Percentiles rank a stretch among this genome's conserved stretches.
Conservation (phyloP, 352 stramenopile genomes). For the Globisporangium irregulare region DNA sequence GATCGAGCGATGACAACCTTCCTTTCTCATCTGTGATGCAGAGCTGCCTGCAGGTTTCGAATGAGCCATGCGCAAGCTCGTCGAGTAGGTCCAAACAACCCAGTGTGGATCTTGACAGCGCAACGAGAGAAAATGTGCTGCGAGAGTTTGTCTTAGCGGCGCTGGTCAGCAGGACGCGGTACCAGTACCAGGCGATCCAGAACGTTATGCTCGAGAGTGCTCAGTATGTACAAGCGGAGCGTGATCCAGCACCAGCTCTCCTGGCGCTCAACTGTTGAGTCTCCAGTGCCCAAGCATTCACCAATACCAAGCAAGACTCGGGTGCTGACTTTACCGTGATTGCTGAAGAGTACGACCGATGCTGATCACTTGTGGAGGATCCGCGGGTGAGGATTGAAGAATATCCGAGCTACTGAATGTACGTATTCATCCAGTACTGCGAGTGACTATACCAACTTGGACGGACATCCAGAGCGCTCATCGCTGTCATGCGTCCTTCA, state of each 20-base stretch:
- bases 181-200: constrained; percentile 4
- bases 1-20: not conserved
- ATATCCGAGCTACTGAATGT: not conserved
- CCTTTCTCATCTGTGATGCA: constrained; percentile 1
- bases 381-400: not conserved
- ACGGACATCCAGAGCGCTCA: not conserved
- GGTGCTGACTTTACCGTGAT: too few relatives aligned
- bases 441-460: not conserved
- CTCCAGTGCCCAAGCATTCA: not conserved
- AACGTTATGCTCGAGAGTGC: not conserved
- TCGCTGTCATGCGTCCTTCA: not conserved
- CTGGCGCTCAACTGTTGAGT: not conserved
- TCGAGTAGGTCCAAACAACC: not conserved
- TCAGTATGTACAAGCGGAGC: not conserved
- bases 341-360: too few relatives aligned
- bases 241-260: not conserved
- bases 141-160: constrained; percentile 1
- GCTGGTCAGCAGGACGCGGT: not conserved
- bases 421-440: not conserved
- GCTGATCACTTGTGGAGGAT: not conserved
- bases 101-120: not conserved
- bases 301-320: not conserved
- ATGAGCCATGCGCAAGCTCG: not conserved
- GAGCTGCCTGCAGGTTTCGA: constrained; percentile 15
- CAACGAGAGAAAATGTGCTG: not conserved